Evolutionary conservation across 1,284 basidiomycete species (phyloP).

Genomic region (Marasmius oreades): DNA sequence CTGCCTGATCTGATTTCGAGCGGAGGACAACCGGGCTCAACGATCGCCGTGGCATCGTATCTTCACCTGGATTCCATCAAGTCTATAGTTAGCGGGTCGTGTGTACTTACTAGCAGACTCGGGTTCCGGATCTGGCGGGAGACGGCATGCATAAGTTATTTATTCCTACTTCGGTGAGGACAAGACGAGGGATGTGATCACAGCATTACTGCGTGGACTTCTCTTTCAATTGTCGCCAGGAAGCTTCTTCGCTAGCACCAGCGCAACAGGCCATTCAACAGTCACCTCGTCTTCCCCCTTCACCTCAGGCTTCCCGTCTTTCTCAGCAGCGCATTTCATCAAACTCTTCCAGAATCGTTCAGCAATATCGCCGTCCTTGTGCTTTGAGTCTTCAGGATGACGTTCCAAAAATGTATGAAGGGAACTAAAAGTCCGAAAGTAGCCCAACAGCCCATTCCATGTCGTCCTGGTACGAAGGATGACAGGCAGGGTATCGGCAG

Average conservation of each 20-base stretch:
- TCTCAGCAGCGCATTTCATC: conserved; percentile 37
- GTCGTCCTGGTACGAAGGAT: conserved; percentile 61
- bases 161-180: no score
- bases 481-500: conserved; percentile 41
- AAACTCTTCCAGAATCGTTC: conserved; percentile 57
- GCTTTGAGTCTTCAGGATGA: conserved; percentile 51
- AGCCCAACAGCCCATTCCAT: conserved; percentile 63
- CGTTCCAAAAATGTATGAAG: conserved; percentile 67
- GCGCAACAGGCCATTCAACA: conserved; percentile 72
- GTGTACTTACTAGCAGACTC: no score
- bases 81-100: no score
- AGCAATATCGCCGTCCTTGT: conserved; percentile 58
- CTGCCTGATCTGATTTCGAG: no score
- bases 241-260: conserved; percentile 44
- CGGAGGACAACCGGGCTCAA: no score
- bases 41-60: no score
- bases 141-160: no score
- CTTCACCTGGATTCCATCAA: no score
- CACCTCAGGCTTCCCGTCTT: conserved; percentile 27
- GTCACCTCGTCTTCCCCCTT: conserved; percentile 45
- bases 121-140: no score
- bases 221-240: background rate
- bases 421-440: conserved; percentile 72
- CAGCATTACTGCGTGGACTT: background rate
- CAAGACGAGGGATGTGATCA: no score